Evolutionary conservation across 768 basidiomycete species (phyloP).

Genomic region (Crassisporium funariophilum): DNA sequence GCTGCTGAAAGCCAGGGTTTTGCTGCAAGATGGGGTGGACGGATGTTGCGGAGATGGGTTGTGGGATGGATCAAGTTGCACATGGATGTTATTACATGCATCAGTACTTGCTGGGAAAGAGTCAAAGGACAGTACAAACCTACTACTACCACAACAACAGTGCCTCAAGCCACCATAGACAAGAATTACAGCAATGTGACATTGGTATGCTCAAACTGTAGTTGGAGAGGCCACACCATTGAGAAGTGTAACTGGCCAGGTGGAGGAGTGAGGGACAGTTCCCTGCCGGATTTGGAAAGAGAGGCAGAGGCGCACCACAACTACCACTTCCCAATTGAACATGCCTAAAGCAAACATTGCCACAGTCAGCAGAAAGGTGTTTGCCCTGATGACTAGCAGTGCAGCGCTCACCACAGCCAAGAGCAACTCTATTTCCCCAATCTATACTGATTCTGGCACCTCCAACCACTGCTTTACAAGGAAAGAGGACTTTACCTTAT

Average conservation of each 20-base stretch:
- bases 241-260: constrained; percentile 34
- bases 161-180: too few species aligned
- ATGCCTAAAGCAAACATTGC: background rate
- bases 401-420: background rate
- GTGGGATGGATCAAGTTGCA: too few species aligned
- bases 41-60: too few species aligned
- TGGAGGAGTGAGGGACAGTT: constrained; percentile 39
- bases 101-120: too few species aligned
- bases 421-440: background rate
- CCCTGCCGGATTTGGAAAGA: constrained; percentile 20
- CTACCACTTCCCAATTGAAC: background rate
- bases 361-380: background rate
- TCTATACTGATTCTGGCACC: constrained; percentile 21
- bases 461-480: constrained; percentile 26
- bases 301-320: constrained; percentile 3
- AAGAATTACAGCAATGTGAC: too few species aligned
- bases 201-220: too few species aligned
- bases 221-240: constrained; percentile 21
- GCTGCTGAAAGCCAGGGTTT: too few species aligned
- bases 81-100: too few species aligned
- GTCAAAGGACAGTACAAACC: too few species aligned
- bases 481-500: constrained; percentile 14
- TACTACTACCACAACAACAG: too few species aligned
- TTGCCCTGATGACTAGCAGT: constrained; percentile 3
- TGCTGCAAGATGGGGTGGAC: too few species aligned